These are phyloP conservation scores for Wilhelminamyces savonicus DNA, from an alignment of 805 yeast species.

Conservation along the genomic window DNA sequence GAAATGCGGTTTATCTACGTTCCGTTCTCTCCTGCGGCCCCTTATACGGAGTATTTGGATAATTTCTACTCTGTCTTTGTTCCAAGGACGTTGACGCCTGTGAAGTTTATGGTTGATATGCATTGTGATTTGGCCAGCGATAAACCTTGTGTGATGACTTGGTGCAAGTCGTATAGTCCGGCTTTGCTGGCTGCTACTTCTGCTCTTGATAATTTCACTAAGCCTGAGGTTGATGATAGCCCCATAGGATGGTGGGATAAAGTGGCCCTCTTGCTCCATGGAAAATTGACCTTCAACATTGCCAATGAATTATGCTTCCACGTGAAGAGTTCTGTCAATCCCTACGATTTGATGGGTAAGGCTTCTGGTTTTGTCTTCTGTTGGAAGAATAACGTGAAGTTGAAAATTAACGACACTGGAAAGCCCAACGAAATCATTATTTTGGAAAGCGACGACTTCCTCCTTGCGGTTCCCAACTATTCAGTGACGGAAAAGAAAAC, in stretches of 20 bases:
- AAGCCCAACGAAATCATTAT: conserved; percentile 45
- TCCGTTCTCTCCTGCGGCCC: conserved; percentile 51
- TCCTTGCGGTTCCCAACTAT: conserved; percentile 51
- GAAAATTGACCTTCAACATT: conserved; percentile 43
- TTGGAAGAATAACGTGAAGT: conserved; percentile 51
- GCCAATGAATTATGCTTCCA: conserved; percentile 52
- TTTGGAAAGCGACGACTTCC: conserved; percentile 50
- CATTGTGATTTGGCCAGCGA: conserved; percentile 39
- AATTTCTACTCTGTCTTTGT: conserved; percentile 53
- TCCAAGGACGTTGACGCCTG: conserved; percentile 58
- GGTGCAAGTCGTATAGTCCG: conserved; percentile 62
- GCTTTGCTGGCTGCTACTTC: conserved; percentile 46
- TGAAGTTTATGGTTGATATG: conserved; percentile 49
- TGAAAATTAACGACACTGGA: conserved; percentile 46
- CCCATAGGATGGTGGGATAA: conserved; percentile 50
- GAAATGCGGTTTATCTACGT: conserved; percentile 47
- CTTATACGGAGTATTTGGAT: conserved; percentile 22
- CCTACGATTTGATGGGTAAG: conserved; percentile 50
- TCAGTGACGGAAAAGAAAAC: conserved; percentile 25
- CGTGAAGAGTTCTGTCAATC: conserved; percentile 55
- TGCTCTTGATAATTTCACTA: conserved; percentile 40
- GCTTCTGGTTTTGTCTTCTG: conserved; percentile 61
- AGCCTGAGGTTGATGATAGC: conserved; percentile 38
- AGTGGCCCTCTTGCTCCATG: conserved; percentile 49
- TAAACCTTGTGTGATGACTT: conserved; percentile 47